Evolutionary conservation across 176 grass and related monocot species (phyloP).

Genomic region (Puccinellia tenuiflora): DNA sequence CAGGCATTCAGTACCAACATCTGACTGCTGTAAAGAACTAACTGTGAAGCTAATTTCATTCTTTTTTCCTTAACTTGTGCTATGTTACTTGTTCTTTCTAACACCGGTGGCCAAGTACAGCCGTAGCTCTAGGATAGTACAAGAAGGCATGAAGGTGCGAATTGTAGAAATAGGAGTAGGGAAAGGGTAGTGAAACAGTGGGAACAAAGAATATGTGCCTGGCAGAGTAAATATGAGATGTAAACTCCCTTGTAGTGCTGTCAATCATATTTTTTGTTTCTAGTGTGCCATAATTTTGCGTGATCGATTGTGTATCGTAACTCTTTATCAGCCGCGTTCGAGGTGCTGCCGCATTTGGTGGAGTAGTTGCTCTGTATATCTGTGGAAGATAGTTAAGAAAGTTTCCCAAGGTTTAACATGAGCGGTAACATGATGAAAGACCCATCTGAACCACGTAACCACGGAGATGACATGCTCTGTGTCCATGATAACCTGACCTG

Average conservation of each 20-base stretch:
- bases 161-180: conserved; percentile 38
- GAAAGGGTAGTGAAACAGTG: not conserved
- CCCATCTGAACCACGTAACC: not conserved
- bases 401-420: not conserved
- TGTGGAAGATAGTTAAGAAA: not conserved
- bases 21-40: conserved; percentile 47
- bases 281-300: not conserved
- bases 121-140: conserved; percentile 11
- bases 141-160: not conserved
- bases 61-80: conserved; percentile 25
- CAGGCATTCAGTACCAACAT: conserved; percentile 16
- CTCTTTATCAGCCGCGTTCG: not conserved
- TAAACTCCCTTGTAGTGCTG: not conserved
- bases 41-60: conserved; percentile 40
- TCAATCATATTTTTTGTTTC: conserved; percentile 19
- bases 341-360: not conserved
- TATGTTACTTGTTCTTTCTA: conserved; percentile 42
- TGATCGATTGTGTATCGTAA: not conserved
- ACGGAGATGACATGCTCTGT: too few relatives aligned
- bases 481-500: not conserved
- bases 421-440: not conserved
- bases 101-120: conserved; percentile 37
- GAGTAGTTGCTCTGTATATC: not conserved
- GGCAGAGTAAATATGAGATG: conserved; percentile 4
- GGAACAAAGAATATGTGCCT: conserved; percentile 1